A percentile compares a stretch with the other conserved stretches of the same genome.
Evolutionary conservation across 148 eudicot genomes (phyloP).

Genomic region (Dysphania ambrosioides): DNA sequence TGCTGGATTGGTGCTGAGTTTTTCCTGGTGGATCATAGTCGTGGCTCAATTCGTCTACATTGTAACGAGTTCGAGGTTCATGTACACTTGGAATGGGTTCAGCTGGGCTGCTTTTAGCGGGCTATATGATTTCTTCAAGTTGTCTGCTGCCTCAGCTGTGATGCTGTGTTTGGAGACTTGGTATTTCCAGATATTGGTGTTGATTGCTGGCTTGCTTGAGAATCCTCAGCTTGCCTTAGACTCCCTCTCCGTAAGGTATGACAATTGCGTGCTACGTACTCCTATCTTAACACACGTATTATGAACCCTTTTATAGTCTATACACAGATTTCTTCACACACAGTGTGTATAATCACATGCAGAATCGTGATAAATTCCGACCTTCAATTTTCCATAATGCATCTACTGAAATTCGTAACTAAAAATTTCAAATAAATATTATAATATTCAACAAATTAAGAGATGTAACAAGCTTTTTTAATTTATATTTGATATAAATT

Average conservation of each 20-base stretch:
- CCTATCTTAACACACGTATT: background rate
- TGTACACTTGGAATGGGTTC: slow-evolving; percentile 50
- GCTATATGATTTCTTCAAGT: slow-evolving; percentile 36
- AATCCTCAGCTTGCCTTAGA: slow-evolving; percentile 49
- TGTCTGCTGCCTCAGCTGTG: slow-evolving; percentile 49
- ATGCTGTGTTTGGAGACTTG: slow-evolving; percentile 60
- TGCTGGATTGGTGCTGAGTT: slow-evolving; percentile 40
- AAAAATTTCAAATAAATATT: too few relatives aligned
- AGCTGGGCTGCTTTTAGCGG: slow-evolving; percentile 42
- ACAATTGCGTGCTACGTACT: too few relatives aligned
- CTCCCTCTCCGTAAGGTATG: slow-evolving; percentile 50
- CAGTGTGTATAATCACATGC: too few relatives aligned
- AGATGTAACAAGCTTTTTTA: too few relatives aligned
- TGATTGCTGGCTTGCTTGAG: slow-evolving; percentile 46
- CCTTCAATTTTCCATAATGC: too few relatives aligned
- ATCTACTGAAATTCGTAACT: too few relatives aligned
- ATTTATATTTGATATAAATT: too few relatives aligned
- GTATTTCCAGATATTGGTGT: slow-evolving; percentile 44
- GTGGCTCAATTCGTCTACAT: slow-evolving; percentile 45
- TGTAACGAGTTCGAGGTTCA: slow-evolving; percentile 28
- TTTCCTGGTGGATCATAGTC: slow-evolving; percentile 57
- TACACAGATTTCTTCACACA: too few relatives aligned
- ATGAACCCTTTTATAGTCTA: too few relatives aligned
- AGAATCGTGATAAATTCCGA: too few relatives aligned
- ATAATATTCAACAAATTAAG: too few relatives aligned